Base-by-base conservation (phyloP, 345 rosid species). In the Citrus mangshanensis region DNA sequence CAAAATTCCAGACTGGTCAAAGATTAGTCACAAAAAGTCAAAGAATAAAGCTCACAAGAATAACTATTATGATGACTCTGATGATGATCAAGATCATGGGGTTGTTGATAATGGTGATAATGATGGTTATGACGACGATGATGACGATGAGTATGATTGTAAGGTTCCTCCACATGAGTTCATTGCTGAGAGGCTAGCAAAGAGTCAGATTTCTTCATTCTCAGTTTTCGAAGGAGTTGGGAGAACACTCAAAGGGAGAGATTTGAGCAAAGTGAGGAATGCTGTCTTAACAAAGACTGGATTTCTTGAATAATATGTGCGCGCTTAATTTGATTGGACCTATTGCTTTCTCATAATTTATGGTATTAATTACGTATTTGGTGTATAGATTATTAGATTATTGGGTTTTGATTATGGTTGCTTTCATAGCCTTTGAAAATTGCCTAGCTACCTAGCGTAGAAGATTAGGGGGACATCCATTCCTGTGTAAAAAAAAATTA, bases 181-280 rank as follows among this genome's bases (percentile, higher is more conserved):
- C 70, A 85, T 95, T 30, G 81, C 92, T 6, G 80, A 83, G 65
- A 89, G 97, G 78, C 86, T 87, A 21, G 87, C 89, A 67, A 85
- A 89, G 79, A 89, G 89, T 58, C 93, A 86, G 68, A 87, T 91
- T n/a, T 90, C 90, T 28, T 85, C 93, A 16, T 92, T 89, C 69
- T 89, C 97, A 3, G 98, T 93, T 8, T 80, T 86, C 71, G 97
- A 95, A 91, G 98, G 98, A 38, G 91, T 79, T 38, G 95, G 98
- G 21, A 88, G 97, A 88, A 93, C 85, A 40, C 84, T 95, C 71
- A 95, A 93, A 84, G 98, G 97, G 65, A 83, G 98, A 83, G 97
- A 93, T 66, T 88, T 95, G 49, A 87, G 93, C 80, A 87, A 80
- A 78, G 89, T 95, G 62, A 93, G 98, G 80, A 86, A 95, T 81